Conservation (phyloP, 2,329 filamentous ascomycete genomes). For the Fusarium sp. region DNA sequence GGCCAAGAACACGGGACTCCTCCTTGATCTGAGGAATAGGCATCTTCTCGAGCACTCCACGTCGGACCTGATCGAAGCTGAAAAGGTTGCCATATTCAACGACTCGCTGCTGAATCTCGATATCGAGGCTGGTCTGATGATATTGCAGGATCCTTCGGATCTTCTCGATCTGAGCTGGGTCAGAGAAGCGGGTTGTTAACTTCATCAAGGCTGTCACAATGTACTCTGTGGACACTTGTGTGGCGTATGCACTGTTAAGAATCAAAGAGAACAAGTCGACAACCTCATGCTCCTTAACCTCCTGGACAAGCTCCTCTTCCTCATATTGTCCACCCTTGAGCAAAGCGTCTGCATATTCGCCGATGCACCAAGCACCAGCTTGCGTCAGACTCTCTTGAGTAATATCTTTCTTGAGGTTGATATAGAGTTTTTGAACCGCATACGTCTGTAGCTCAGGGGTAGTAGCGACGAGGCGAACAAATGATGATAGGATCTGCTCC, state of each 20-base stretch:
- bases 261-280: slow-evolving; percentile 93
- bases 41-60: slow-evolving; percentile 96
- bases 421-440: slow-evolving; percentile 93
- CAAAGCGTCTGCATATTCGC: slow-evolving; percentile 94
- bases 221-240: slow-evolving; percentile 91
- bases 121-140: slow-evolving; percentile 87
- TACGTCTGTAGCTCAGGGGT: slow-evolving; percentile 96
- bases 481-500: slow-evolving; percentile 96
- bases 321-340: slow-evolving; percentile 90
- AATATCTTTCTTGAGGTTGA: slow-evolving; percentile 92
- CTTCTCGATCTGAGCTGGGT: slow-evolving; percentile 85
- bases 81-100: slow-evolving; percentile 98
- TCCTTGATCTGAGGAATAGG: slow-evolving; percentile 96
- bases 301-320: slow-evolving; percentile 85
- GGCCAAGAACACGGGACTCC: slow-evolving; percentile 88
- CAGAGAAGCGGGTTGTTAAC: slow-evolving; percentile 85
- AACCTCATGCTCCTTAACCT: slow-evolving; percentile 87
- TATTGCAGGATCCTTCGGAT: slow-evolving; percentile 79
- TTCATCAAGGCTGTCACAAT: slow-evolving; percentile 96
- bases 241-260: slow-evolving; percentile 92
- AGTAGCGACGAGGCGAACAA: slow-evolving; percentile 93
- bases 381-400: slow-evolving; percentile 96
- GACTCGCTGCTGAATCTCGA: slow-evolving; percentile 95
- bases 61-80: slow-evolving; percentile 83
- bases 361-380: slow-evolving; percentile 95